phyloP scores from a whole-genome alignment of 2,329 filamentous ascomycete species.

The Pleurostoma richardsiae region DNA sequence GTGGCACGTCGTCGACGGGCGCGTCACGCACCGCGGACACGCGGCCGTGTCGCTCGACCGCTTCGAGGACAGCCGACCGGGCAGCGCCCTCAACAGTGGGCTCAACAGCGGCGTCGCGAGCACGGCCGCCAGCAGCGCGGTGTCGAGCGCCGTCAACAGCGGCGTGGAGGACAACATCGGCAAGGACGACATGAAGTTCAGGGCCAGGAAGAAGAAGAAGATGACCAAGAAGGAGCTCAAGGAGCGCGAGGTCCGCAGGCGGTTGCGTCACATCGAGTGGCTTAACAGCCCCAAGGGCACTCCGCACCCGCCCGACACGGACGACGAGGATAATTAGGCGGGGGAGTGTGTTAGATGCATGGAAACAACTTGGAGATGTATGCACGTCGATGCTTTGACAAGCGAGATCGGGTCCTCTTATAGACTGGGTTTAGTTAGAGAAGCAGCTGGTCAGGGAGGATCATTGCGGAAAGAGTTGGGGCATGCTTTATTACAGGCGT shows the following conservation, averaged over 20 bases:
- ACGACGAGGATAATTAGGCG: slow-evolving; percentile 57
- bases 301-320: slow-evolving; percentile 69
- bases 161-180: slow-evolving; percentile 75
- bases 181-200: slow-evolving; percentile 70
- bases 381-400: neutral
- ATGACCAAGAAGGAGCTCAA: slow-evolving; percentile 94
- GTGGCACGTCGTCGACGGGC: slow-evolving; percentile 88
- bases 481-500: neutral
- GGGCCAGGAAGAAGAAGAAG: slow-evolving; percentile 94
- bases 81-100: slow-evolving; percentile 17
- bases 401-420: neutral
- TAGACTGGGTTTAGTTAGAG: neutral
- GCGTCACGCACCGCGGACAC: slow-evolving; percentile 78
- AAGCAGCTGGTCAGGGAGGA: neutral
- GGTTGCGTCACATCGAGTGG: slow-evolving; percentile 82
- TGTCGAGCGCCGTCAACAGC: slow-evolving; percentile 65
- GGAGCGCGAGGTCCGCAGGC: slow-evolving; percentile 81
- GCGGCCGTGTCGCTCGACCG: slow-evolving; percentile 70
- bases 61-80: slow-evolving; percentile 78
- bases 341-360: neutral
- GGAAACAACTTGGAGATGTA: neutral
- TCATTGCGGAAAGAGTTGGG: neutral
- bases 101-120: slow-evolving; percentile 10
- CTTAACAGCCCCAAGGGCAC: slow-evolving; percentile 83
- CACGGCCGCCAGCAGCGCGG: slow-evolving; percentile 43